Base-by-base conservation (phyloP, 2,329 filamentous ascomycete genomes). In the Trichophyton rubrum region DNA sequence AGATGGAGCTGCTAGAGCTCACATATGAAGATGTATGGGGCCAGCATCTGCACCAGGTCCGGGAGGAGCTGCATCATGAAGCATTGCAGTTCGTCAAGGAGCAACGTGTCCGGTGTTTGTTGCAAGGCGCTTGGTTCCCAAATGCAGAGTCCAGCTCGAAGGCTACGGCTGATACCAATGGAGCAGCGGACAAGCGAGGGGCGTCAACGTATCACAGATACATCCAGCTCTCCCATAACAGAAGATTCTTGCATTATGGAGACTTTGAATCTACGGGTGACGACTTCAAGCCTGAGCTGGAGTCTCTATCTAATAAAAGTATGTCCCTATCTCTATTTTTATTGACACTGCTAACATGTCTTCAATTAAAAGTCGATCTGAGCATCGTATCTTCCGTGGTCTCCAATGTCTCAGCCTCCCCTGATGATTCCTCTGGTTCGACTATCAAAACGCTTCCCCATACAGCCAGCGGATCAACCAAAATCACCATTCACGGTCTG, bases 11-110 rank as follows among this genome's bases (percentile, higher is more conserved):
- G 9, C 78, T 97, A 3, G 89, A 95, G 70, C 78, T 93, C 65
- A 89, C 90, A 0, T 97, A 97, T 69, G 92, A 97, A 71, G 89
- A 95, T 70, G 88, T 88, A 56, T 99, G 93, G 93, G 91, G 91
- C 11, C 84, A 88, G 64, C 90, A 97, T 73, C 79, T 99, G 30
- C 83, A 83, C 64, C 89, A 93, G 74, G 89, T 96, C n/a, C 87
- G 90, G 38, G 90, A 96, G 60, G 90, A 95, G 72, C 80, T 97
- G 51, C 88, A 89, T 66, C 85, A 92, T 68, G 93, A 99, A 73
- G 90, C 92, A 9, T 77, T 96, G 59, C 89, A 96, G 68, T 99
- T 99, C 69, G 89, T 97, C 74, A 96, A 96, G 74, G 93, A 99
- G 75, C 93, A 99, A 73, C 85, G 93, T 41, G 88, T 97, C 63